phyloP scores from a whole-genome alignment of 2,329 filamentous ascomycete species.

The Capronia americana region DNA sequence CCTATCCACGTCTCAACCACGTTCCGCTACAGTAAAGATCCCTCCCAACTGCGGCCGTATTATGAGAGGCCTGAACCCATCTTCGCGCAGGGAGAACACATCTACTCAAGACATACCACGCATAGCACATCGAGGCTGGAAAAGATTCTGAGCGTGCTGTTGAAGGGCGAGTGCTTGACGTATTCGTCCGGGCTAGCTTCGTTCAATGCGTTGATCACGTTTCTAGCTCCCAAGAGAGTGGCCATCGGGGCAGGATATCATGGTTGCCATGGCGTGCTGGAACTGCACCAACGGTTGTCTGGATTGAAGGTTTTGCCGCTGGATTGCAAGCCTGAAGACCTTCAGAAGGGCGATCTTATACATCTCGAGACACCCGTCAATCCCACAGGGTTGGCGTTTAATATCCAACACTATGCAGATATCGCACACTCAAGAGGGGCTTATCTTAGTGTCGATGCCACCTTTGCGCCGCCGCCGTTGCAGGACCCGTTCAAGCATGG shows the following conservation, averaged over 20 bases:
- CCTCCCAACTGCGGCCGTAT: conserved; percentile 65
- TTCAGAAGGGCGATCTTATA: conserved; percentile 80
- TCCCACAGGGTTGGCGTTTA: conserved; percentile 79
- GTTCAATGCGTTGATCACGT: conserved; percentile 86
- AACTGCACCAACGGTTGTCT: conserved; percentile 74
- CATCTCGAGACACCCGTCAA: conserved; percentile 95
- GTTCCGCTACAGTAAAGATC: conserved; percentile 78
- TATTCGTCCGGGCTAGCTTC: conserved; percentile 87
- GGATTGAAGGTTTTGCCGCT: conserved; percentile 76
- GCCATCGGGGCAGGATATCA: conserved; percentile 89
- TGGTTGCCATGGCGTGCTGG: conserved; percentile 86
- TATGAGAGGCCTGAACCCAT: conserved; percentile 53
- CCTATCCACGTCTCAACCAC: conserved; percentile 91
- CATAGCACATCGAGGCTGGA: conserved; percentile 88
- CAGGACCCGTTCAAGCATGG: conserved; percentile 83
- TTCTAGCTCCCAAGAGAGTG: conserved; percentile 80
- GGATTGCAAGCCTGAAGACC: conserved; percentile 67
- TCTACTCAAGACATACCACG: conserved; percentile 82
- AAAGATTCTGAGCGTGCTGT: conserved; percentile 74
- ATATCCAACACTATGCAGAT: conserved; percentile 73
- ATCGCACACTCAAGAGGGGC: conserved; percentile 76
- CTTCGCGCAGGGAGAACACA: conserved; percentile 56
- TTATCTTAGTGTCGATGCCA: conserved; percentile 82
- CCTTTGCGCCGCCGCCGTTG: conserved; percentile 88
- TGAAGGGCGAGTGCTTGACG: conserved; percentile 72